Evolutionary conservation across 2,329 filamentous ascomycete species (phyloP).

Genomic region (Aspergillus flavus): DNA sequence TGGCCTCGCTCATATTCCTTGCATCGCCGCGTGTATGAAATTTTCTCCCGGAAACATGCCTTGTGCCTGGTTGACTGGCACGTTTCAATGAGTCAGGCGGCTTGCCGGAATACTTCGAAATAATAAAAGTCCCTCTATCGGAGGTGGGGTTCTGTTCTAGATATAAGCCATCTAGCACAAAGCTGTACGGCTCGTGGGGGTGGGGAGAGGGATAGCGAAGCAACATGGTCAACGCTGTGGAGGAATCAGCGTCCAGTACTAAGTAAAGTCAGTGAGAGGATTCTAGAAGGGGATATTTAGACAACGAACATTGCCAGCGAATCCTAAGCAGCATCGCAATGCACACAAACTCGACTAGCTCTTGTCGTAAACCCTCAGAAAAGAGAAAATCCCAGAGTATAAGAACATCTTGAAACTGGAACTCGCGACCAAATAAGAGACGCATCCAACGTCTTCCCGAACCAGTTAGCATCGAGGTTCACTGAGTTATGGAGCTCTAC

Average conservation of each 20-base stretch:
- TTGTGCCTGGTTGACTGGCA: constrained; percentile 24
- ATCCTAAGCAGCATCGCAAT: constrained; percentile 91
- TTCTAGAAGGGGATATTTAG: constrained; percentile 13
- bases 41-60: constrained; percentile 20
- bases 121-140: constrained; percentile 47
- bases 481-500: constrained; percentile 26
- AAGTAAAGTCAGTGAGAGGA: constrained; percentile 1
- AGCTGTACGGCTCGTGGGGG: constrained; percentile 70
- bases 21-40: constrained; percentile 33
- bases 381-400: constrained; percentile 90
- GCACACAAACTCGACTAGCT: constrained; percentile 87
- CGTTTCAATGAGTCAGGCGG: constrained; percentile 39
- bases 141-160: constrained; percentile 47
- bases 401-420: constrained; percentile 82
- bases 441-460: constrained; percentile 74
- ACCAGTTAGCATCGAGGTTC: constrained; percentile 5
- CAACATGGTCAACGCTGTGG: constrained; percentile 76
- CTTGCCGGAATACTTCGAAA: constrained; percentile 51
- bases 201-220: constrained; percentile 77
- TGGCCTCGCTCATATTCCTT: constrained; percentile 30
- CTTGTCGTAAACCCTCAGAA: constrained; percentile 76
- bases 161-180: constrained; percentile 79
- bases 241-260: constrained; percentile 89
- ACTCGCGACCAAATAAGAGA: constrained; percentile 89
- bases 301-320: constrained; percentile 75